Conservation (phyloP, 2,329 filamentous ascomycete species). For the Sordariomycetes sp. region DNA sequence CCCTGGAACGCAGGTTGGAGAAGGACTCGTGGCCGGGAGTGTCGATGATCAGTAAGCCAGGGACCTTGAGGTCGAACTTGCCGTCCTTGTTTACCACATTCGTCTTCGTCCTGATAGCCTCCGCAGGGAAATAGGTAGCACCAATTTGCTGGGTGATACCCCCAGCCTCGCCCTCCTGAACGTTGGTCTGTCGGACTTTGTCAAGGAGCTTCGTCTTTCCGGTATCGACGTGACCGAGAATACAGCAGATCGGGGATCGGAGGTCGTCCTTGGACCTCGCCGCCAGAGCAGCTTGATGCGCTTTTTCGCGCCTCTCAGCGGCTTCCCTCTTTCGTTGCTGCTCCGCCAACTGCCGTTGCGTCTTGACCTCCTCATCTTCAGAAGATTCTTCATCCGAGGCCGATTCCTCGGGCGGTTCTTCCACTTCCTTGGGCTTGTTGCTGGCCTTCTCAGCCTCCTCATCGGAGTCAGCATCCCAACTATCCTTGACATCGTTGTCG, state of each 20-base stretch:
- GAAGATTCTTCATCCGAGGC: conserved; percentile 50
- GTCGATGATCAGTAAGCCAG: conserved; percentile 91
- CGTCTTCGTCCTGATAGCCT: conserved; percentile 86
- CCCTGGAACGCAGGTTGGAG: conserved; percentile 91
- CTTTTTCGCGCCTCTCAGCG: conserved; percentile 75
- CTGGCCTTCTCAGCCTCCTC: conserved; percentile 43
- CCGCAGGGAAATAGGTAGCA: conserved; percentile 96
- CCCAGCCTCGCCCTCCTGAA: conserved; percentile 97
- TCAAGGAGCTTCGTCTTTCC: conserved; percentile 99
- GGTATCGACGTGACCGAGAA: conserved; percentile 98
- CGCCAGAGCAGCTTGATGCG: conserved; percentile 81
- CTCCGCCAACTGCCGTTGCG: conserved; percentile 60
- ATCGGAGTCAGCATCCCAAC: conserved; percentile 81
- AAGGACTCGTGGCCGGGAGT: conserved; percentile 99
- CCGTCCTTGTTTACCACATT: conserved; percentile 84
- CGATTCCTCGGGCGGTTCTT: conserved; percentile 15
- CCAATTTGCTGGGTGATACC: conserved; percentile 99
- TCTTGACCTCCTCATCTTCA: conserved; percentile 58
- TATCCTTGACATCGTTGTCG: conserved; percentile 74
- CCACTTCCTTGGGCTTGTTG: conserved; percentile 14
- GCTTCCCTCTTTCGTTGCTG: conserved; percentile 77
- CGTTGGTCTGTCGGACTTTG: conserved; percentile 96
- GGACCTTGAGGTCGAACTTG: conserved; percentile 91
- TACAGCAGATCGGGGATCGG: conserved; percentile 97
- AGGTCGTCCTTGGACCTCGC: conserved; percentile 89